Base-by-base conservation (phyloP, 495 filamentous ascomycete genomes). In the Tuber calosporum region DNA sequence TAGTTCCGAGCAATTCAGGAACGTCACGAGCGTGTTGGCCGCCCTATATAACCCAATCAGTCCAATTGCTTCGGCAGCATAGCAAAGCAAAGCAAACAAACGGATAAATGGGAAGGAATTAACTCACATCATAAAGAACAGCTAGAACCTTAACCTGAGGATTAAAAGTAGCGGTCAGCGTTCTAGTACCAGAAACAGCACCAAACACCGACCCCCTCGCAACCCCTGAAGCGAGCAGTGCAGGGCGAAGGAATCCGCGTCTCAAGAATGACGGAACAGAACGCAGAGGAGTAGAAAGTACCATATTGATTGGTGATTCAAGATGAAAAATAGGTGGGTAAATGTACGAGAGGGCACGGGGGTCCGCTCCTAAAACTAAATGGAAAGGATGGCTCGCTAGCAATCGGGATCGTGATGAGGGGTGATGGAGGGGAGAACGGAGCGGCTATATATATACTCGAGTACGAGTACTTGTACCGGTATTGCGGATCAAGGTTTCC, bases 1-100 rank as follows among this genome's bases (percentile, higher is more conserved):
- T 97, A 66, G 94, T 96, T 80, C 95, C 95, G 73, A 99, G 90
- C 72, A 99, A 88, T 76, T 87, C 87, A 70, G 94, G 93, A 79
- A 94, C 91, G 82, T 97, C 84, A 75, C 86, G 83, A 81, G 90
- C 89, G 84, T 92, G 90, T 82, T 87, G 85, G 78, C 85, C 83
- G 82, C 90, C 90, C 90, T 92, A 73, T 41, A 71, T 22, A 58
- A 82, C 75, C 66, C 26, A 70, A 73, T 76, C 22, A 77, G 66
- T 34, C 42, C 15, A 39, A 66, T 67, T 38, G 43, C 38, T 30
- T 17, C 67, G 53, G 34, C 73, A 43, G 19, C 45, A 72, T 38
- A 30, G 20, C 4, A n/a, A 66, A 30, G 20, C 4, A n/a, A 66
- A 66, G 53, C 68, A 43, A 69, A 69, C 11, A 62, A 37, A 45